Conservation (phyloP, 2,329 filamentous ascomycete genomes). For the Rutstroemia sp. region DNA sequence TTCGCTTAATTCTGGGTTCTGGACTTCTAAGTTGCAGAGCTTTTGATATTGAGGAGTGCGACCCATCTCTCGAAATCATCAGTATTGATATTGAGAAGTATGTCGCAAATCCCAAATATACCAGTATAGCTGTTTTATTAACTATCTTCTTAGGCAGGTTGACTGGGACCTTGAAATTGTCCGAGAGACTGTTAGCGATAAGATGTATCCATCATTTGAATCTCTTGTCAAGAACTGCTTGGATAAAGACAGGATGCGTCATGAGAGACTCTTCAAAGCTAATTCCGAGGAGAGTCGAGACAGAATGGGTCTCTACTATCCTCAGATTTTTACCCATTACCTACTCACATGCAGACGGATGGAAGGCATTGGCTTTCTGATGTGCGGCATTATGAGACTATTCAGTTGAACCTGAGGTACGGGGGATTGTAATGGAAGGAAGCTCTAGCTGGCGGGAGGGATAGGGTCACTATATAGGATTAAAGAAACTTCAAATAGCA, state of each 20-base stretch:
- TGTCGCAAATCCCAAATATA: not conserved
- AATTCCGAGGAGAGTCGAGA: conserved; percentile 14
- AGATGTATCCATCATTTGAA: conserved; percentile 14
- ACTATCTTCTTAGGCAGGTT: conserved; percentile 15
- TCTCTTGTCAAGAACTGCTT: conserved; percentile 18
- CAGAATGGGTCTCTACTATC: conserved; percentile 20
- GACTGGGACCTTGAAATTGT: conserved; percentile 28
- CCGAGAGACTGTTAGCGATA: conserved; percentile 20
- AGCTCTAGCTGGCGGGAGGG: too few species aligned
- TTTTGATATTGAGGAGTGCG: conserved; percentile 17
- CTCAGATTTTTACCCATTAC: conserved; percentile 13
- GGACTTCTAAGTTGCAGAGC: conserved; percentile 1
- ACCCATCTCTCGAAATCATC: conserved; percentile 21
- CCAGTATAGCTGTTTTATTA: not conserved
- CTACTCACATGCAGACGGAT: too few species aligned
- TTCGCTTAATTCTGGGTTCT: too few species aligned
- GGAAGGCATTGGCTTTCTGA: too few species aligned
- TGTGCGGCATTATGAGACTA: too few species aligned
- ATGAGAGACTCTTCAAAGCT: not conserved
- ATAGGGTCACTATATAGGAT: too few species aligned
- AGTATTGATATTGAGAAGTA: conserved; percentile 20
- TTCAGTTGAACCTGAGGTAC: too few species aligned
- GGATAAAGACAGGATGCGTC: not conserved
- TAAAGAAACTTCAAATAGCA: too few species aligned
- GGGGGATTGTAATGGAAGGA: too few species aligned